Evolutionary conservation across 192 early-diverging fungal species (phyloP), one percentile per base, ranked within the genome.

Genomic region (Backusella parvicylindrica): DNA sequence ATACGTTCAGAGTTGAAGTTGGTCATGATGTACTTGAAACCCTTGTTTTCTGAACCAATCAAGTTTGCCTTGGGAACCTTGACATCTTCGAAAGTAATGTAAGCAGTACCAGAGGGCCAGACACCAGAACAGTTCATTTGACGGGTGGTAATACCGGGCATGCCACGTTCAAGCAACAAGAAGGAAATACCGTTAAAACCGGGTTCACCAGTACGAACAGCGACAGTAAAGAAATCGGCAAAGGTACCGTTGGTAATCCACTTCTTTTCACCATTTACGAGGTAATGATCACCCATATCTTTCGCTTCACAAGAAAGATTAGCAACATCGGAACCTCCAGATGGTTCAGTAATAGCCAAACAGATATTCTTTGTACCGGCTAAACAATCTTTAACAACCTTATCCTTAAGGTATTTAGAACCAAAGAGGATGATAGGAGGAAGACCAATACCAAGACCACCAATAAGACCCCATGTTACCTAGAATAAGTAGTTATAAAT

Each of bases 71-170:
- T 91, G 16, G 95, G 94, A 2, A 96, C 95, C 79, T 92, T 91
- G 70, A 96, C 94, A 76, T 96, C 94, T 75, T 93, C 93, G 82
- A 93, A 92, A 4, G 91, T 89, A 47, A 94, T 84, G 72, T 92
- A 95, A 16, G 92, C 86, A 7, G 93, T 81, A 36, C 87, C 95
- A 49, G 88, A 89, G 5, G 92, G 88, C 93, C 93, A 94, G 40
- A 93, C 91, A 78, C 94, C 95, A 64, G 88, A 88, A 85, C 93
- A 95, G 56, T 89, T 83, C 89, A 96, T 94, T 75, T 94, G 94
- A 37, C 92, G 83, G 7, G 94, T 93, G n/a, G 74, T 87, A 6
- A 95, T 91, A 76, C 90, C 90, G 30, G 89, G 89, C 88, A 92
- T 92, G 12, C 75, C 70, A 50, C 91, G 86, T 70, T 93, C 92